A percentile compares a stretch with the other conserved stretches of the same genome.
phyloP scores from a whole-genome alignment of 2,329 filamentous ascomycete species.

The Cercospora sojina region DNA sequence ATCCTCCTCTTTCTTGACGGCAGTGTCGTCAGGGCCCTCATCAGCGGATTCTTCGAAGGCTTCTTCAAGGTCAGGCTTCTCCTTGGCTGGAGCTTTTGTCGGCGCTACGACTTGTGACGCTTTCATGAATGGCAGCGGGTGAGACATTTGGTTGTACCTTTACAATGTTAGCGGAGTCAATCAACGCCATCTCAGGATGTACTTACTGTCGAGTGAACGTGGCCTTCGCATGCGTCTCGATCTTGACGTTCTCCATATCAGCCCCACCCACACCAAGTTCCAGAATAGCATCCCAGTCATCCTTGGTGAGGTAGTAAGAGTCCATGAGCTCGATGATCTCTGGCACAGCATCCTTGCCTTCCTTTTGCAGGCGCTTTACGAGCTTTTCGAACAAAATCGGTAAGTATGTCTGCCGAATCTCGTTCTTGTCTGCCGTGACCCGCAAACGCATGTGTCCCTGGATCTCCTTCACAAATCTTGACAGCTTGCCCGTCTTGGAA shows the following conservation, averaged over 20 bases:
- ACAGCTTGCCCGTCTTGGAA: slow-evolving; percentile 74
- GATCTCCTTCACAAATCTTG: slow-evolving; percentile 83
- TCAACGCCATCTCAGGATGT: background rate
- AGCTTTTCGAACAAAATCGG: slow-evolving; percentile 82
- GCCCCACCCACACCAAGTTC: slow-evolving; percentile 88
- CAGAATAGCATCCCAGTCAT: slow-evolving; percentile 90
- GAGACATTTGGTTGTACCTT: slow-evolving; percentile 81
- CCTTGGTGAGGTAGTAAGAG: slow-evolving; percentile 88
- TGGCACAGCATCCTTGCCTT: slow-evolving; percentile 78
- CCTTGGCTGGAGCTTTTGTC: slow-evolving; percentile 67
- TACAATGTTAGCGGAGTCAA: slow-evolving; percentile 25
- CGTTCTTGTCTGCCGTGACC: slow-evolving; percentile 85
- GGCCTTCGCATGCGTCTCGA: slow-evolving; percentile 82
- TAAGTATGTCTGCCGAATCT: slow-evolving; percentile 91
- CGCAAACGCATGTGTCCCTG: slow-evolving; percentile 95
- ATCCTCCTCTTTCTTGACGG: slow-evolving; percentile 47
- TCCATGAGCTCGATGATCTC: slow-evolving; percentile 95
- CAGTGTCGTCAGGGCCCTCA: slow-evolving; percentile 49
- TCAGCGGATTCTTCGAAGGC: slow-evolving; percentile 88
- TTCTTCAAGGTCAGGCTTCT: slow-evolving; percentile 91
- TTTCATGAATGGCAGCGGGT: slow-evolving; percentile 96
- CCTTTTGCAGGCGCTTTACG: slow-evolving; percentile 68
- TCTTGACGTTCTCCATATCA: slow-evolving; percentile 69
- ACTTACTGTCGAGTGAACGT: slow-evolving; percentile 85
- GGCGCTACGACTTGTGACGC: slow-evolving; percentile 72